A percentile compares a stretch with the other conserved stretches of the same genome.
phyloP scores from a whole-genome alignment of 495 filamentous ascomycete genomes.

The Penicillium turbatum region DNA sequence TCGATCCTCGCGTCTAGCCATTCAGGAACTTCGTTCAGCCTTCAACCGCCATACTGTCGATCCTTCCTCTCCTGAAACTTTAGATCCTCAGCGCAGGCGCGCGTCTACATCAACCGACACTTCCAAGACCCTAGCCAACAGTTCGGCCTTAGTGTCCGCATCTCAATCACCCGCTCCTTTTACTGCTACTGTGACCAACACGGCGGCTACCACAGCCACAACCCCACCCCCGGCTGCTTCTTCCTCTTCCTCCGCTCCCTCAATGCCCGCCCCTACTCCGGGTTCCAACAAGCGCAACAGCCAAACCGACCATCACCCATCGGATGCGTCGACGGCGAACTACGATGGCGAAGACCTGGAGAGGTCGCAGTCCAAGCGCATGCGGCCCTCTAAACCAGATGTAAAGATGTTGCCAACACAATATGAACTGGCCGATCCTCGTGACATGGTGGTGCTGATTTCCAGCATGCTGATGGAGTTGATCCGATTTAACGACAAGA shows the following conservation, averaged over 20 bases:
- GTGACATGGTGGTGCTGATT: slow-evolving; percentile 84
- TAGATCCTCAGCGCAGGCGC: slow-evolving; percentile 34
- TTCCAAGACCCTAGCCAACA: slow-evolving; percentile 13
- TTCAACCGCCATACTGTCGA: slow-evolving; percentile 43
- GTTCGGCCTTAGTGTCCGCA: slow-evolving; percentile 24
- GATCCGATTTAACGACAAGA: slow-evolving; percentile 84
- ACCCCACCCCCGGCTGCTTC: slow-evolving; percentile 27
- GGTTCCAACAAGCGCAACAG: slow-evolving; percentile 45
- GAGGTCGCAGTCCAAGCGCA: slow-evolving; percentile 49
- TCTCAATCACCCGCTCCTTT: slow-evolving; percentile 18
- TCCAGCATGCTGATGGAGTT: slow-evolving; percentile 94
- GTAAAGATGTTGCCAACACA: slow-evolving; percentile 67
- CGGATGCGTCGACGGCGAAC: slow-evolving; percentile 36
- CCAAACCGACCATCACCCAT: slow-evolving; percentile 27
- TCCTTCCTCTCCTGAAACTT: slow-evolving; percentile 36
- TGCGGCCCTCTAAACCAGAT: slow-evolving; percentile 49
- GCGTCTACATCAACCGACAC: slow-evolving; percentile 37
- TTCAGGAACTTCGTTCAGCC: slow-evolving; percentile 48
- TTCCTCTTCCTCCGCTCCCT: slow-evolving; percentile 23
- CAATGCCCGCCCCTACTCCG: slow-evolving; percentile 36
- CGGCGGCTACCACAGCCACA: slow-evolving; percentile 19
- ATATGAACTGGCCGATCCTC: slow-evolving; percentile 75
- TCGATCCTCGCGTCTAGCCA: slow-evolving; percentile 40
- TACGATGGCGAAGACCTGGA: slow-evolving; percentile 47
- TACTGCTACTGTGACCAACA: slow-evolving; percentile 16